Evolutionary conservation across 2,329 filamentous ascomycete species (phyloP).

Genomic region (Aspergillus japonicus): DNA sequence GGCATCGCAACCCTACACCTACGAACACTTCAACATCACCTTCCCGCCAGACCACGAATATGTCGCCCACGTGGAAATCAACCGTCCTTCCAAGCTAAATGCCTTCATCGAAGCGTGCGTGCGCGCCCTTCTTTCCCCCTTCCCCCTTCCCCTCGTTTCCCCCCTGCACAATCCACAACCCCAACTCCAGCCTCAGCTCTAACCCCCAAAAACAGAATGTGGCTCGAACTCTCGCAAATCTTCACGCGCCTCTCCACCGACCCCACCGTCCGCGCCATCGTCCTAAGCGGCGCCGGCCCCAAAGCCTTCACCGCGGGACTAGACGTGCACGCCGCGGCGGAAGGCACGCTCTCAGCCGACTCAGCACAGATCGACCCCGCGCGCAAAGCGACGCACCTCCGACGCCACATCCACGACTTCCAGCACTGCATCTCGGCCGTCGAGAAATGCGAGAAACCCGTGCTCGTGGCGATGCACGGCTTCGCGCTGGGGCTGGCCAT

Average conservation of each 20-base stretch:
- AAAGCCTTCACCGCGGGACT: slow-evolving; percentile 83
- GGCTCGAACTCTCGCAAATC: slow-evolving; percentile 72
- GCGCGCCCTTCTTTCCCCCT: slow-evolving; percentile 20
- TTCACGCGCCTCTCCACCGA: slow-evolving; percentile 72
- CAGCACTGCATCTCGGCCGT: slow-evolving; percentile 74
- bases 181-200: background rate
- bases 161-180: too few relatives aligned
- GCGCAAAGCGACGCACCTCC: slow-evolving; percentile 60
- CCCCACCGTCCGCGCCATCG: slow-evolving; percentile 69
- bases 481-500: slow-evolving; percentile 75
- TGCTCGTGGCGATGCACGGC: slow-evolving; percentile 78
- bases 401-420: slow-evolving; percentile 73
- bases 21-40: slow-evolving; percentile 69
- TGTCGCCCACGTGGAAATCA: slow-evolving; percentile 90
- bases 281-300: slow-evolving; percentile 78
- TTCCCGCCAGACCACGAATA: slow-evolving; percentile 60
- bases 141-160: background rate
- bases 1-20: slow-evolving; percentile 22
- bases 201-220: slow-evolving; percentile 59
- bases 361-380: slow-evolving; percentile 55
- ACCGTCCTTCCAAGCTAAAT: slow-evolving; percentile 82
- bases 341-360: slow-evolving; percentile 49
- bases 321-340: slow-evolving; percentile 70
- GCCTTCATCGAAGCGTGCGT: slow-evolving; percentile 68
- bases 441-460: slow-evolving; percentile 88